Conservation (phyloP, 2,329 filamentous ascomycete species). For the Aspergillus vadensis region DNA sequence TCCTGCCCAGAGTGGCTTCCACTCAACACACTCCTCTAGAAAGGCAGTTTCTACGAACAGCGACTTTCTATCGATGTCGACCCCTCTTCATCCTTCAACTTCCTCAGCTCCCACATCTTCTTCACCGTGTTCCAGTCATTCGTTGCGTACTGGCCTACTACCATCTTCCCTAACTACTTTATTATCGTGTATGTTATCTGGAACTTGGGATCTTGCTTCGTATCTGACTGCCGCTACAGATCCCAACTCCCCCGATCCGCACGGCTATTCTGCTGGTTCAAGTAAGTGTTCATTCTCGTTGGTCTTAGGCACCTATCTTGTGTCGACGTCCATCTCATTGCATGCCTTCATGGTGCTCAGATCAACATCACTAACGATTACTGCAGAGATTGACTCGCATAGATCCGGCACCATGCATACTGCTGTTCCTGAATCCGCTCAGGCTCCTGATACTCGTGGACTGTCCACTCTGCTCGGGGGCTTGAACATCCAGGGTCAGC, state of each 20-base stretch:
- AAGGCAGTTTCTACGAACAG: slow-evolving; percentile 1
- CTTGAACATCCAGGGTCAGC: slow-evolving; percentile 33
- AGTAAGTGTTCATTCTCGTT: neutral
- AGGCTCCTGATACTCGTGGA: slow-evolving; percentile 4
- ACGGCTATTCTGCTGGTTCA: neutral
- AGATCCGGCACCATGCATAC: slow-evolving; percentile 1
- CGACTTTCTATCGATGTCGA: neutral
- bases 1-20: neutral
- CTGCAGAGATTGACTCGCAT: neutral
- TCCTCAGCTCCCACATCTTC: neutral
- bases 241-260: neutral
- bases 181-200: slow-evolving; percentile 4
- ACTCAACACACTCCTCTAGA: neutral
- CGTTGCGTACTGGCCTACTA: neutral
- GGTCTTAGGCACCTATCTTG: neutral
- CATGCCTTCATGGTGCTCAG: neutral
- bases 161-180: slow-evolving; percentile 3
- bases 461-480: slow-evolving; percentile 30
- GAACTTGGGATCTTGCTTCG: neutral
- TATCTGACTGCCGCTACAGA: neutral
- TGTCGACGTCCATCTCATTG: neutral
- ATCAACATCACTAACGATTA: neutral
- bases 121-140: slow-evolving; percentile 1
- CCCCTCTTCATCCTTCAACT: neutral
- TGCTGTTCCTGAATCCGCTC: slow-evolving; percentile 3